These are phyloP conservation scores for Teunomyces barrocoloradensis DNA, from an alignment of 805 yeast genomes.

Conservation along the genomic window DNA sequence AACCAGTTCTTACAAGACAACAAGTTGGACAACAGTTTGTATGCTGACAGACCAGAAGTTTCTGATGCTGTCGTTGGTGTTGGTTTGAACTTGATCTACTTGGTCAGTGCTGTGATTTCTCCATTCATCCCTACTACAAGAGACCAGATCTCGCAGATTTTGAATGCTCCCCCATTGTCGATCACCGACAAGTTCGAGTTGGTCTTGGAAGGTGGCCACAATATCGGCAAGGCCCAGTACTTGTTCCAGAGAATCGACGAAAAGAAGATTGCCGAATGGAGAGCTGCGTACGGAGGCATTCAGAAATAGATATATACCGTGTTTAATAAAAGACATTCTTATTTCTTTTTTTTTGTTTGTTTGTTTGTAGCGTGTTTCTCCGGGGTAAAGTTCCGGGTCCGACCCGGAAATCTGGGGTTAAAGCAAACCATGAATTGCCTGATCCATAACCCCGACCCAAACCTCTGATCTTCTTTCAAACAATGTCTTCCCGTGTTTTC, in stretches of 20 bases:
- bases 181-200: slow-evolving; percentile 76
- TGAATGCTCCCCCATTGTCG: slow-evolving; percentile 76
- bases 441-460: not conserved
- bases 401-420: not conserved
- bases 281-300: slow-evolving; percentile 80
- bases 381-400: not conserved
- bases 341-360: not conserved
- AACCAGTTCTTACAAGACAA: slow-evolving; percentile 94
- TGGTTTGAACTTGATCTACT: slow-evolving; percentile 83
- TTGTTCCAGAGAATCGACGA: slow-evolving; percentile 91
- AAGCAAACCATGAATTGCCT: not conserved
- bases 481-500: slow-evolving; percentile 4
- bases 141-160: slow-evolving; percentile 65
- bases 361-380: not conserved
- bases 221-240: slow-evolving; percentile 87
- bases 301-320: slow-evolving; percentile 26
- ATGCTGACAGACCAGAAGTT: slow-evolving; percentile 68
- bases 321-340: not conserved
- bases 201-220: slow-evolving; percentile 74
- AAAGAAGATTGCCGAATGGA: slow-evolving; percentile 83
- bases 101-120: slow-evolving; percentile 74
- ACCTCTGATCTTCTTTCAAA: slow-evolving; percentile 4
- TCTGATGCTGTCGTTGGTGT: slow-evolving; percentile 92
- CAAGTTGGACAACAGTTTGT: slow-evolving; percentile 86
- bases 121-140: slow-evolving; percentile 93